Conservation (phyloP, 2,329 filamentous ascomycete species). For the Massarina eburnea region DNA sequence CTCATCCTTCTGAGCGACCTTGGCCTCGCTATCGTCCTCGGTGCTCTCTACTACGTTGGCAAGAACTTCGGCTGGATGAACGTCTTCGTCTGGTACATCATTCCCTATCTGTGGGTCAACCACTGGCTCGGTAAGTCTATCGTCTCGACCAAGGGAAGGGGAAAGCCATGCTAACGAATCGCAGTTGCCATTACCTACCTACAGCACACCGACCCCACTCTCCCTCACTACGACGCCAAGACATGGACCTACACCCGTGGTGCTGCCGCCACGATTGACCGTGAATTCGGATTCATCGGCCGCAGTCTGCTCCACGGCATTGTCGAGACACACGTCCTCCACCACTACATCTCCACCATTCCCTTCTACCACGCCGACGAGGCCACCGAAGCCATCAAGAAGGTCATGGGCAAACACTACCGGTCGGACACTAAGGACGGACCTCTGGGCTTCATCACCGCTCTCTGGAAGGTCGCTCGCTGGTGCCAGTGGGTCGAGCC, state of each 20-base stretch:
- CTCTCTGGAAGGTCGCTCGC: slow-evolving; percentile 78
- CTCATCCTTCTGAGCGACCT: slow-evolving; percentile 85
- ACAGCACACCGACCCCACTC: slow-evolving; percentile 92
- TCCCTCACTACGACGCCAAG: slow-evolving; percentile 85
- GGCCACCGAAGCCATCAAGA: slow-evolving; percentile 90
- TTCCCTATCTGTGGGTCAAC: slow-evolving; percentile 97
- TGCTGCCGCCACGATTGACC: slow-evolving; percentile 92
- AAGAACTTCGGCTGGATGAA: slow-evolving; percentile 82
- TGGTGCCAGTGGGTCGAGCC: slow-evolving; percentile 99
- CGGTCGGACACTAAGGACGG: slow-evolving; percentile 78
- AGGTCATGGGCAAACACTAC: slow-evolving; percentile 95
- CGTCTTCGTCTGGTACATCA: slow-evolving; percentile 89
- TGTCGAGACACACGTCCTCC: slow-evolving; percentile 95
- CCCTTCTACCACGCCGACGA: slow-evolving; percentile 97
- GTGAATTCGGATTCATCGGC: slow-evolving; percentile 95
- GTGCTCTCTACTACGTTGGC: slow-evolving; percentile 67
- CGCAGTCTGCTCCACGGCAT: slow-evolving; percentile 91
- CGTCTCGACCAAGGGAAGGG: neutral
- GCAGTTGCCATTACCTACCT: slow-evolving; percentile 94
- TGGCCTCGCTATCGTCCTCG: slow-evolving; percentile 64
- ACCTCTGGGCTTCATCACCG: slow-evolving; percentile 75
- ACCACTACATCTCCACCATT: slow-evolving; percentile 95
- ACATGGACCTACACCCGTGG: slow-evolving; percentile 93
- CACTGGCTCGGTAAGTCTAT: slow-evolving; percentile 87
- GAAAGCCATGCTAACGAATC: slow-evolving; percentile 27